Base-by-base conservation (phyloP, 108 stramenopile genomes). In the Skeletonema marinoi region DNA sequence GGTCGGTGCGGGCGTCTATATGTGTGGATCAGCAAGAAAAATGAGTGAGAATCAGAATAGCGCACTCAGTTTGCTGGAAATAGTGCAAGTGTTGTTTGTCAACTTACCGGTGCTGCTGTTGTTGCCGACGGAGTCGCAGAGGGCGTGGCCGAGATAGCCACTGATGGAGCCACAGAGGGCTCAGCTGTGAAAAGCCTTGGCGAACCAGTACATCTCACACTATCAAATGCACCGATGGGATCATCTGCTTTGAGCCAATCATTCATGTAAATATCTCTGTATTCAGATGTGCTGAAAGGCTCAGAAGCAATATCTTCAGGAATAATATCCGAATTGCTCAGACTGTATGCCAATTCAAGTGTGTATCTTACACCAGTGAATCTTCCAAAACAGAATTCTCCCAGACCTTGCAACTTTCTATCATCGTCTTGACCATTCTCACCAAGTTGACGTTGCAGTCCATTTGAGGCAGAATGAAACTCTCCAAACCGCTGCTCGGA, bases 271-370 rank as follows among this genome's bases (percentile, higher is more conserved):
- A 31, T 31, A 6, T 66, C 42, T n/a, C 66, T 42, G 16, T 66
- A 66, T 31, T 66, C 66, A 30, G 6, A 4, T 29, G 66, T 66
- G 19, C 66, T 66, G 66, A 66, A 66, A 14, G 66, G 66, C 66
- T 44, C 66, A 31, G 4, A 14, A 6, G 44, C 14, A 14, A 66
- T 10, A 4, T 66, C 66, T 31, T 66, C 42, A 19, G 46, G 5
- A 29, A 42, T 66, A 17, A 51, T 46, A 16, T 32, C 41, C n/a
- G 46, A 16, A 46, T 30, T 19, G 8, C 66, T 29, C 66, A 42
- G 17, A 0, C 16, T 12, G 44, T 42, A 46, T 36, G 39, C 14
- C 12, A 66, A 30, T 44, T 7, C 14, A 66, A 33, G 7, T 5
- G 44, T 14, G 42, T 46, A 14, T 29, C 25, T 41, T 19, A 66